Evolutionary conservation across 768 basidiomycete species (phyloP), one percentile per base, ranked within the genome.

Genomic region (Harrya chromipes): DNA sequence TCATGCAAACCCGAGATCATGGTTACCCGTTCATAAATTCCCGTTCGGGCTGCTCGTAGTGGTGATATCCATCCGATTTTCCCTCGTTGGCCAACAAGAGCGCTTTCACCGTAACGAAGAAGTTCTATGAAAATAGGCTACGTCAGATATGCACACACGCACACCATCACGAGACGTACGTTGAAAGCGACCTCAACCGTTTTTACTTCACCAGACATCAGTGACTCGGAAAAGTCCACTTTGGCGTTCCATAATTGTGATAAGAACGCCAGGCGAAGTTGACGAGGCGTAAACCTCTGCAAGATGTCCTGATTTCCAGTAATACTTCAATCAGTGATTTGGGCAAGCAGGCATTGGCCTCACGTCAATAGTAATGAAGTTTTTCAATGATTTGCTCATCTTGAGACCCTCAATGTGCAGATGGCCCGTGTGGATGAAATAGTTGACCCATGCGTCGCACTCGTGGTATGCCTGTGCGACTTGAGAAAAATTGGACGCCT

Each of bases 351-450:
- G 20, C 24, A n/a, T 11, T 14, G 8, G 35, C 61, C 85, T 66
- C 62, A 90, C 89, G 60, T 90, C 85, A 49, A 99, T 97, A 7
- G 97, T 97, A 60, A 98, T 97, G 66, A 98, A 99, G 65, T 99
- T 99, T 70, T 99, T 99, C 54, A 99, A 72, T 10, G 92, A 94
- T 72, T 99, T 99, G 73, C 90, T 94, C 97, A 99, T 99, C 71
- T 99, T 99, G 50, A 97, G 74, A 9, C 97, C 97, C 66, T 97
- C 93, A 58, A 99, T 98, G 67, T 98, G 94, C 29, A 99, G 74
- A 73, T 99, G 97, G 11, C 97, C 97, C 0, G 95, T 98, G 70
- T 99, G 97, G 42, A 98, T 73, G 74, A 99, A 99, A 68, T 98
- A 99, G 65, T 97, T 97, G 58, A 98, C 94, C 97, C 97, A 99